Percentiles rank a stretch among this genome's conserved stretches.
Evolutionary conservation across 164 flowering plant species (phyloP).

Genomic region (Cinnamomum chago): DNA sequence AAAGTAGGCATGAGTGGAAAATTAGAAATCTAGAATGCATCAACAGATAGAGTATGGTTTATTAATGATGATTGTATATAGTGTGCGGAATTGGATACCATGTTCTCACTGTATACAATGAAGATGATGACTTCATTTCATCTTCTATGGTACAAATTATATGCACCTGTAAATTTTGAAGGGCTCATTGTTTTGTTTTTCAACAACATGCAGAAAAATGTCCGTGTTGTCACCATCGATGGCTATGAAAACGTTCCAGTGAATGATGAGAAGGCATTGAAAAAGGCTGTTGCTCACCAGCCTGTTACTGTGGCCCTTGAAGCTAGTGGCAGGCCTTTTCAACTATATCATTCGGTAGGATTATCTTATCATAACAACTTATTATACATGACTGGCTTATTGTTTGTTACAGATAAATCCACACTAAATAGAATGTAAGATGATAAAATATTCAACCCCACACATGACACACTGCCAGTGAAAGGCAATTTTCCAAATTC

Average conservation of each 20-base stretch:
- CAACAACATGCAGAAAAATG: conserved; percentile 43
- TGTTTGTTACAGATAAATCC: too few relatives aligned
- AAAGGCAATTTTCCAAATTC: too few relatives aligned
- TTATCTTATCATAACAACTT: not conserved
- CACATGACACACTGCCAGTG: too few relatives aligned
- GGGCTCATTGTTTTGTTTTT: not conserved
- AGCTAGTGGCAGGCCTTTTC: conserved; percentile 69
- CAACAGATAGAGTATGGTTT: too few relatives aligned
- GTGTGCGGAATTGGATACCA: too few relatives aligned
- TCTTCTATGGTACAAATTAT: not conserved
- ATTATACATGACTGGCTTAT: not conserved
- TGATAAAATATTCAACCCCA: too few relatives aligned
- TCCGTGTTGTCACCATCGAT: conserved; percentile 71
- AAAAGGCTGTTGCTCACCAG: conserved; percentile 81
- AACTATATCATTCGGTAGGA: conserved; percentile 67
- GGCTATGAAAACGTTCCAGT: conserved; percentile 72
- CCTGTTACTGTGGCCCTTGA: conserved; percentile 90
- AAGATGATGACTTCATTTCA: too few relatives aligned
- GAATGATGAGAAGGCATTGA: conserved; percentile 52
- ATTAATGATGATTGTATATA: too few relatives aligned
- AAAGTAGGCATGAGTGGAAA: too few relatives aligned
- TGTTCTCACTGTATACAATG: too few relatives aligned
- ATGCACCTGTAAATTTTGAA: not conserved
- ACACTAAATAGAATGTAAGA: too few relatives aligned
- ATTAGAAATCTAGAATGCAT: too few relatives aligned